Base-by-base conservation (phyloP, 805 yeast species). In the Metschnikowia proteae region DNA sequence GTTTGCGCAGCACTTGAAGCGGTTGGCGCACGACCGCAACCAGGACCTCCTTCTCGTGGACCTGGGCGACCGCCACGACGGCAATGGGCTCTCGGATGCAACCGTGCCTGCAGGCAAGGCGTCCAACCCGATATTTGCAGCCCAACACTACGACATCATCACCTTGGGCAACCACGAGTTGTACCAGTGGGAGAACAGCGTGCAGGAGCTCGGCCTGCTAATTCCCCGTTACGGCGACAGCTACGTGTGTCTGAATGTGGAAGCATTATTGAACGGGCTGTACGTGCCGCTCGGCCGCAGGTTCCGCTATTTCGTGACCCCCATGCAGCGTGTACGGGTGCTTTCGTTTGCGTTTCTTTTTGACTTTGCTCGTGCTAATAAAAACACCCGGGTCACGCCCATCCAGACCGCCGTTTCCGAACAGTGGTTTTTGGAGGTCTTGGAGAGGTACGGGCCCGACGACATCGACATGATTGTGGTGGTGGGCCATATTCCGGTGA, bases 41-140 rank as follows among this genome's bases (percentile, higher is more conserved):
- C 80, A 74, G 17, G 98, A 92, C 60, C 62, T 91, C 17, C 57
- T 92, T 3, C 59, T 90, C 4, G 75, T 92, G 2, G 98, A 92
- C 61, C 82, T 95, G 0, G 98, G 98, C 4, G 98, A 92, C 65
- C 82, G 88, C 53, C 96, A 88, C 58, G 98, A 92, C 64, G 98
- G 98, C 0, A 91, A 89, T 62, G 98, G 98, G 0, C 67, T 90
- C 9, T 78, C 88, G 35, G 97, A 92, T 67, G 82, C 86, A 10
- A 84, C 96, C 0, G 47, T 31, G 3, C 88, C 92, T 2, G 86
- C 84, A 60, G 98, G 97, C 0, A 58, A 67, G 4, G 64, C 72
- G 11, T 79, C 94, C 0, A 77, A 83, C 27, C 73, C 75, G 1
- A 75, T 91, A 0, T 87, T 91, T 62, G 78, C 77, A 55, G 68